phyloP scores from a whole-genome alignment of 2,329 filamentous ascomycete genomes.

The Trichoderma oligosporum region DNA sequence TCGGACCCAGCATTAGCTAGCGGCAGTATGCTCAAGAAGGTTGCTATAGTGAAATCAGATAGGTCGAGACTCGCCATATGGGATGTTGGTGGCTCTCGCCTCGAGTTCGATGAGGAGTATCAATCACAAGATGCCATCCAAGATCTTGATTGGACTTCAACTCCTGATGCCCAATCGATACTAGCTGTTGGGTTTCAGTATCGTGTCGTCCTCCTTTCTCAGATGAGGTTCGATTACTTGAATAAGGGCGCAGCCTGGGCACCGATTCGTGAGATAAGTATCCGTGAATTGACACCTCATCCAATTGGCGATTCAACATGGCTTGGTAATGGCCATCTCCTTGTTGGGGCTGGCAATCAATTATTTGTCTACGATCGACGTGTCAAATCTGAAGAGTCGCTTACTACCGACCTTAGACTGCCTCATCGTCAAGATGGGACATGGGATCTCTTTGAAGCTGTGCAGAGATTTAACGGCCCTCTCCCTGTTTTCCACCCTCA shows the following conservation, averaged over 20 bases:
- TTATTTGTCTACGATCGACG: conserved; percentile 78
- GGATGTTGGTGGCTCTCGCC: conserved; percentile 76
- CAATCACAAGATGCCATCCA: conserved; percentile 69
- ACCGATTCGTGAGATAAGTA: conserved; percentile 75
- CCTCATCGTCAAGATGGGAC: conserved; percentile 47
- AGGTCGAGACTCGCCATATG: conserved; percentile 81
- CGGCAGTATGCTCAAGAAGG: conserved; percentile 81
- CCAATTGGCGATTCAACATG: conserved; percentile 92
- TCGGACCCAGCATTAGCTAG: conserved; percentile 71
- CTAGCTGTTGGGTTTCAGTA: conserved; percentile 91
- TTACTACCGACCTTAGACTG: conserved; percentile 51
- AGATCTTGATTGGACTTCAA: conserved; percentile 92
- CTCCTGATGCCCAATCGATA: conserved; percentile 82
- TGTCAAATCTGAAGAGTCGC: conserved; percentile 60
- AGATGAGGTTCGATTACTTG: conserved; percentile 88
- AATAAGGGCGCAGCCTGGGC: conserved; percentile 89
- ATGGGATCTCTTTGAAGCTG: conserved; percentile 74
- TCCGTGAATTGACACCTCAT: conserved; percentile 77
- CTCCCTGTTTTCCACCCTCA: conserved; percentile 90
- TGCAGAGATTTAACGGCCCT: conserved; percentile 79
- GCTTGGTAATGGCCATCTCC: conserved; percentile 78
- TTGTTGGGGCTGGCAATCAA: conserved; percentile 88
- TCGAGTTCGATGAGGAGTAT: conserved; percentile 78
- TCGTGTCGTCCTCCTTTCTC: conserved; percentile 73
- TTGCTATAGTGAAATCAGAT: conserved; percentile 71